Conservation (phyloP, 2,329 filamentous ascomycete species). For the Amauroascus niger region DNA sequence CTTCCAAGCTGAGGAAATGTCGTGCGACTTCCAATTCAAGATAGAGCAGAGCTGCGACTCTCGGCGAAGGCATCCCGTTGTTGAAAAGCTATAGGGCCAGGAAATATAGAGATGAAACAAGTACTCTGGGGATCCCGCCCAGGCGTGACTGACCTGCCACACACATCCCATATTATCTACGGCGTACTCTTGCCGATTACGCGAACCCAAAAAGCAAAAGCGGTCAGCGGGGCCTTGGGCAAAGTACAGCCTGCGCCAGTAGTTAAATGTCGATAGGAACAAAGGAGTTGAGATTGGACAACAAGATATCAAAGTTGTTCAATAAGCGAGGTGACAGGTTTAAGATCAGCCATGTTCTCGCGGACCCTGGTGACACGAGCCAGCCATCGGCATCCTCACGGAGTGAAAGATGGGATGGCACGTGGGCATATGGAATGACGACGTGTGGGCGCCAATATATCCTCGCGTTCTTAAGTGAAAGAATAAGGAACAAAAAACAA, state of each 20-base stretch:
- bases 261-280: background rate
- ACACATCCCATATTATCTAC: slow-evolving; percentile 4
- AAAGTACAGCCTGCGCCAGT: background rate
- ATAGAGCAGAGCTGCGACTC: background rate
- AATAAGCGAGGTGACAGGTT: background rate
- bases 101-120: background rate
- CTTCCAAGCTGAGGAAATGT: background rate
- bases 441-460: background rate
- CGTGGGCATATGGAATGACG: slow-evolving; percentile 9
- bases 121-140: background rate
- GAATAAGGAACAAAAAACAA: background rate
- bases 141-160: background rate
- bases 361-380: background rate
- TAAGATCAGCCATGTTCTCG: background rate
- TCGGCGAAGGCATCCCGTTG: background rate
- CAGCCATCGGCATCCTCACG: slow-evolving; percentile 5
- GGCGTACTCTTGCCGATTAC: background rate
- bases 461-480: background rate
- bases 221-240: background rate
- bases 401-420: slow-evolving; percentile 1
- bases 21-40: slow-evolving; percentile 1
- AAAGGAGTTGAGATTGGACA: slow-evolving; percentile 1
- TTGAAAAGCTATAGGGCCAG: background rate
- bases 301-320: background rate
- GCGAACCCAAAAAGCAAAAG: background rate